Conservation (phyloP, 2,329 filamentous ascomycete species). For the Xylariaceae sp. region DNA sequence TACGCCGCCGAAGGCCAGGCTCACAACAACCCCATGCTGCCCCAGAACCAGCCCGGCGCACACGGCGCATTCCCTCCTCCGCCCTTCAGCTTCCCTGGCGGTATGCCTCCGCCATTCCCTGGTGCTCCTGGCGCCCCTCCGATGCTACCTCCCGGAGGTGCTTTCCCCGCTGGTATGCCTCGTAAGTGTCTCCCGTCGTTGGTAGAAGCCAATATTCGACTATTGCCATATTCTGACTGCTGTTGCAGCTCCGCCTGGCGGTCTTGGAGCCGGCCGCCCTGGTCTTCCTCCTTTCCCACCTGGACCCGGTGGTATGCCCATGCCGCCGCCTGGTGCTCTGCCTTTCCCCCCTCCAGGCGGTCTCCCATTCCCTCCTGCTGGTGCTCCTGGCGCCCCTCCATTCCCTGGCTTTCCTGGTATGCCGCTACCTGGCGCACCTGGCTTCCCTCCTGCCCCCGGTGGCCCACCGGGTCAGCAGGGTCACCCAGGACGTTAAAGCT, state of each 20-base stretch:
- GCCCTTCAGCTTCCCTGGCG: conserved; percentile 60
- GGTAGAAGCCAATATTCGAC: background rate
- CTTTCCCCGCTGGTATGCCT: conserved; percentile 44
- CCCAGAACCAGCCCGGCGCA: conserved; percentile 58
- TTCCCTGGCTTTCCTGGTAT: conserved; percentile 35
- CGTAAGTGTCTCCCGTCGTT: conserved; percentile 42
- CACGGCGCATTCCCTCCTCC: conserved; percentile 42
- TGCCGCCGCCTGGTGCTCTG: conserved; percentile 42
- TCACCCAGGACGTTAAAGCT: conserved; percentile 34
- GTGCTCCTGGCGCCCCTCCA: conserved; percentile 41
- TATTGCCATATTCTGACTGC: conserved; percentile 10
- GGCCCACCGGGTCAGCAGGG: conserved; percentile 32
- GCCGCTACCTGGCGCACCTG: conserved; percentile 31
- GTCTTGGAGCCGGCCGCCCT: conserved; percentile 27
- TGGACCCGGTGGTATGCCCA: conserved; percentile 36
- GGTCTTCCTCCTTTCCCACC: conserved; percentile 41
- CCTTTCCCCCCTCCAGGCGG: conserved; percentile 33
- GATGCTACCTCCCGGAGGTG: conserved; percentile 38
- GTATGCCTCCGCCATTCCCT: conserved; percentile 34
- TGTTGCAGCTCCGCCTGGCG: conserved; percentile 44
- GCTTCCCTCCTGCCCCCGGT: conserved; percentile 31
- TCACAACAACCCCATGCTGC: conserved; percentile 77
- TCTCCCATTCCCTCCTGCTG: conserved; percentile 33
- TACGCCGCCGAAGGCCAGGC: conserved; percentile 93
- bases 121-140: conserved; percentile 48